phyloP scores from a whole-genome alignment of 805 yeast species.

The Diddensiella caesifluorescens region DNA sequence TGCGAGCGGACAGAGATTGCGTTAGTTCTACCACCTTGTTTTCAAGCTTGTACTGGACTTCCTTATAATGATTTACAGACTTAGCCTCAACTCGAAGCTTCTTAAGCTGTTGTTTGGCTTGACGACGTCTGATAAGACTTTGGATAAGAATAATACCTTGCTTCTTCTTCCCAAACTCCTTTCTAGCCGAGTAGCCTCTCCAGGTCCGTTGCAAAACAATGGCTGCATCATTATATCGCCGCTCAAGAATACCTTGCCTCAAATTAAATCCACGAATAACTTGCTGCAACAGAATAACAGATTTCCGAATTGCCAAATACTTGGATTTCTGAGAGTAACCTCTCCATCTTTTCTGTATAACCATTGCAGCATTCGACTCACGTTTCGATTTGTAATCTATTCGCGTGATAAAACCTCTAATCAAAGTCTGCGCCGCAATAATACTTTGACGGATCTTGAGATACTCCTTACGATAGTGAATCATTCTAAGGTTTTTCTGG shows the following conservation, averaged over 20 bases:
- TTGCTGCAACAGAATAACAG: constrained; percentile 57
- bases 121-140: constrained; percentile 66
- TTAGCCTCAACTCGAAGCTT: constrained; percentile 80
- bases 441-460: constrained; percentile 50
- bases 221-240: constrained; percentile 60
- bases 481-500: constrained; percentile 74
- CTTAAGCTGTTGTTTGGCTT: constrained; percentile 62
- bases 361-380: constrained; percentile 57
- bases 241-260: constrained; percentile 47
- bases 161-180: constrained; percentile 40
- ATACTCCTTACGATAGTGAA: constrained; percentile 57
- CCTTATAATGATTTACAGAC: constrained; percentile 82
- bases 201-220: constrained; percentile 63
- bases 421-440: constrained; percentile 50
- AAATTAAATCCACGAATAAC: constrained; percentile 45
- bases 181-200: constrained; percentile 65
- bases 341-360: constrained; percentile 60
- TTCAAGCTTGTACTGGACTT: constrained; percentile 88
- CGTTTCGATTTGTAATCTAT: constrained; percentile 43
- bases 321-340: constrained; percentile 41
- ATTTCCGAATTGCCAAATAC: constrained; percentile 45
- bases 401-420: constrained; percentile 62
- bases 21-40: constrained; percentile 97
- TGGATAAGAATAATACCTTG: constrained; percentile 68
- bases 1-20: constrained; percentile 70